phyloP scores from a whole-genome alignment of 2,329 filamentous ascomycete genomes.

The Fusarium ramigenum region DNA sequence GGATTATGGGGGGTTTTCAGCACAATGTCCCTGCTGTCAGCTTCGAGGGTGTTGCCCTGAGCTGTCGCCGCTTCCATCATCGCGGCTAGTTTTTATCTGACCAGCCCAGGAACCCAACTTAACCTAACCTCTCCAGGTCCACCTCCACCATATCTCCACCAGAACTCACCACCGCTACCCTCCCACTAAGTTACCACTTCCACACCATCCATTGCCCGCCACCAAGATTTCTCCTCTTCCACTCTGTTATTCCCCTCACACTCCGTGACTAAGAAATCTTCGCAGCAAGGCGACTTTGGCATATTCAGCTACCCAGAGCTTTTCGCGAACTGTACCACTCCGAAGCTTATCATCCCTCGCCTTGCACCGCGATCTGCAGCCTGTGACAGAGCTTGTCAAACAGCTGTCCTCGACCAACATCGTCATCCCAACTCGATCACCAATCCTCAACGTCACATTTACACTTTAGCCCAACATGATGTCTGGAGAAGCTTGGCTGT shows the following conservation, averaged over 20 bases:
- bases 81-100: slow-evolving; percentile 31
- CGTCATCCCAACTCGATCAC: slow-evolving; percentile 23
- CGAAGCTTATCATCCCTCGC: slow-evolving; percentile 30
- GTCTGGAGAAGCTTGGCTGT: slow-evolving; percentile 99
- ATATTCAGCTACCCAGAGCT: background rate
- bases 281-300: slow-evolving; percentile 25
- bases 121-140: slow-evolving; percentile 32
- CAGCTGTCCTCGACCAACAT: slow-evolving; percentile 39
- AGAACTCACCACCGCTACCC: slow-evolving; percentile 40
- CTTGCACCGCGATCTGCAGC: slow-evolving; percentile 31
- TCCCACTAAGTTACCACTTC: slow-evolving; percentile 14
- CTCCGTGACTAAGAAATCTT: background rate
- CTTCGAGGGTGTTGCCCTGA: slow-evolving; percentile 22
- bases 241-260: slow-evolving; percentile 28
- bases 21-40: background rate
- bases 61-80: slow-evolving; percentile 40
- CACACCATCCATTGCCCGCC: slow-evolving; percentile 41
- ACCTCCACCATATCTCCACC: slow-evolving; percentile 39
- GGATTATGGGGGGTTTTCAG: slow-evolving; percentile 19
- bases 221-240: slow-evolving; percentile 40
- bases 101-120: slow-evolving; percentile 5
- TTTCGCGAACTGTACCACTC: slow-evolving; percentile 3
- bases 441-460: slow-evolving; percentile 7
- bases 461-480: slow-evolving; percentile 60
- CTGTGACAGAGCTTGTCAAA: slow-evolving; percentile 43